Conservation (phyloP, 2,329 filamentous ascomycete species). For the Colletotrichum sp. region DNA sequence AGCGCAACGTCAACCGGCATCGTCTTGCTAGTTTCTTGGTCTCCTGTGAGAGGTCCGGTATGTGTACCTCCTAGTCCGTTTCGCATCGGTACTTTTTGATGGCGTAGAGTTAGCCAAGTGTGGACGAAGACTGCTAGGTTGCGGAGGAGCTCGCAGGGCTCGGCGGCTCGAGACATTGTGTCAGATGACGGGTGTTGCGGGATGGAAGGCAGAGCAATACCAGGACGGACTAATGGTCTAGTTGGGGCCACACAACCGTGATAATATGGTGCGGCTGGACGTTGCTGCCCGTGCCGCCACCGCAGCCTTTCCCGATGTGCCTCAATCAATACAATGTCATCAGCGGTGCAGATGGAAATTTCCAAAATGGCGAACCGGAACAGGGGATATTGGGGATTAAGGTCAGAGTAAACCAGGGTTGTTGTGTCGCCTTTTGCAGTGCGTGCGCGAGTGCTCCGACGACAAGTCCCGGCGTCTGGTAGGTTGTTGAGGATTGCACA, state of each 20-base stretch:
- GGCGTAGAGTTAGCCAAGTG: not conserved
- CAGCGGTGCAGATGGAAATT: not conserved
- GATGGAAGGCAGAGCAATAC: not conserved
- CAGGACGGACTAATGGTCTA: constrained; percentile 4
- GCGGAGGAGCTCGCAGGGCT: not conserved
- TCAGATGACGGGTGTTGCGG: not conserved
- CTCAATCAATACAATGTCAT: not conserved
- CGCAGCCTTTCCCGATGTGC: not conserved
- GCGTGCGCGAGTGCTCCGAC: not conserved
- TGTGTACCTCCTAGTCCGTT: not conserved
- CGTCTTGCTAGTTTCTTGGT: not conserved
- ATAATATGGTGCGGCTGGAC: not conserved
- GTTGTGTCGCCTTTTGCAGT: not conserved
- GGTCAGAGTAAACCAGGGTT: constrained; percentile 3
- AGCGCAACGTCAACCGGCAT: constrained; percentile 7
- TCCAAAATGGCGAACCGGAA: not conserved
- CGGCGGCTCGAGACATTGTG: not conserved
- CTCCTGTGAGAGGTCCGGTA: not conserved
- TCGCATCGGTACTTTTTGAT: not conserved
- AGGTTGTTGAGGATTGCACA: not conserved
- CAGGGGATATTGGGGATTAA: not conserved
- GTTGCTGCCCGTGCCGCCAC: not conserved
- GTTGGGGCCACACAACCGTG: constrained; percentile 7
- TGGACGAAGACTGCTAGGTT: not conserved
- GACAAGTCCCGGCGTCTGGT: not conserved